Percentiles rank a stretch among this genome's conserved stretches.
These are phyloP conservation scores for Acidiella bohemica DNA, from an alignment of 495 filamentous ascomycete genomes.

Conservation along the genomic window DNA sequence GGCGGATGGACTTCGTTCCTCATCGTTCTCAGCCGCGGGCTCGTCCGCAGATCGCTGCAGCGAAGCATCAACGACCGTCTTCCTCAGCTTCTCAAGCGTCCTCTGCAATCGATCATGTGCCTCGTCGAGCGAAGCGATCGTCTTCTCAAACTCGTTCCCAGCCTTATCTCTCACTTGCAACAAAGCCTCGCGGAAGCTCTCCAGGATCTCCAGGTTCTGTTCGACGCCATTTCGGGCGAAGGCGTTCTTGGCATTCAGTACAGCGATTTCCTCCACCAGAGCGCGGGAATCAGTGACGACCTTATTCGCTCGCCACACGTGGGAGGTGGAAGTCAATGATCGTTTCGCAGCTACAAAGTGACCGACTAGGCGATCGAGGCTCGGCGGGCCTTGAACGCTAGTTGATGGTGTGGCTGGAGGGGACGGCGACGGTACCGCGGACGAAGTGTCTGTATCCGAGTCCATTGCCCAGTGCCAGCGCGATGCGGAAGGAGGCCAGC, in stretches of 20 bases:
- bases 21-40: background rate
- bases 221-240: constrained; percentile 62
- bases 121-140: constrained; percentile 45
- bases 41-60: constrained; percentile 37
- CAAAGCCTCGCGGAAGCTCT: constrained; percentile 48
- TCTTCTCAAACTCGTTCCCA: constrained; percentile 41
- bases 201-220: constrained; percentile 57
- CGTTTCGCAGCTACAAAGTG: constrained; percentile 83
- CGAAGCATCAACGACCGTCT: constrained; percentile 57
- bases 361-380: constrained; percentile 60
- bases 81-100: constrained; percentile 55
- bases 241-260: constrained; percentile 60
- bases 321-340: constrained; percentile 70
- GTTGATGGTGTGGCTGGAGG: constrained; percentile 19
- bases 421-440: constrained; percentile 3
- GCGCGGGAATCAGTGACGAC: constrained; percentile 64
- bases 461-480: too few relatives aligned
- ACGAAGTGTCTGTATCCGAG: background rate
- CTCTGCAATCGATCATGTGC: constrained; percentile 56
- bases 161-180: constrained; percentile 39
- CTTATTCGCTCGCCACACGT: constrained; percentile 78
- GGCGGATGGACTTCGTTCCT: too few relatives aligned
- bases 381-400: constrained; percentile 17
- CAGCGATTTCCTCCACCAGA: constrained; percentile 65
- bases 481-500: too few relatives aligned